Base-by-base conservation (phyloP, 768 basidiomycete genomes). In the Trametes cubensis region DNA sequence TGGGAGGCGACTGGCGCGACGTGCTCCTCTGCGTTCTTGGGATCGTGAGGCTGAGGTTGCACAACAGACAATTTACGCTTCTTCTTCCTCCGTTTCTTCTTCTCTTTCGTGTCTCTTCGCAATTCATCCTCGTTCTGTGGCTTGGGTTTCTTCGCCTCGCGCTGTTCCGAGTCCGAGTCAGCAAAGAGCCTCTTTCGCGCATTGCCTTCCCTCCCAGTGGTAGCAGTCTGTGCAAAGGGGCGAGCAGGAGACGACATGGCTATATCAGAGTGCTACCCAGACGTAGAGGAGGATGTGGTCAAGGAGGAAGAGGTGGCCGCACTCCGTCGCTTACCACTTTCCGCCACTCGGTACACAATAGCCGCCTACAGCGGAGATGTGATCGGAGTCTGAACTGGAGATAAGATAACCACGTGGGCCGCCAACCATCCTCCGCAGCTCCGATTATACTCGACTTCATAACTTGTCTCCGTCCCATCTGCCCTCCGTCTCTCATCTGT, bases 51-150 rank as follows among this genome's bases (percentile, higher is more conserved):
- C 20, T 48, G 25, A n/a, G 55, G 48, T 48, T 58, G 52, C 7
- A 70, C 63, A 13, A 73, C 48, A 23, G 73, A 64, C 15, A 61
- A 42, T 49, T 72, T 73, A 34, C 62, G 66, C 61, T 69, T 74
- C 63, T 64, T 71, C 67, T 67, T 69, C 21, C 63, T 67, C 40
- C 68, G 55, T 53, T 60, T 71, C 67, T 68, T 75, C 64, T 67
- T 71, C 34, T 71, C 70, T 20, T 61, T 64, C 8, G 60, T n/a
- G 13, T 54, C 47, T 20, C 39, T 49, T 23, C 34, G 46, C 23
- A 42, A 40, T 20, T 45, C 60, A 17, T 26, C 14, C 1, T 44
- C 55, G 44, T 51, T 48, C 21, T 51, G 42, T 10, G 60, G 28
- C 46, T 55, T 61, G 20, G 30, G 34, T 28, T 56, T 34, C 55